Evolutionary conservation across 2,329 filamentous ascomycete genomes (phyloP), one percentile per base, ranked within the genome.

Genomic region (Phaeosphaeria sp.): DNA sequence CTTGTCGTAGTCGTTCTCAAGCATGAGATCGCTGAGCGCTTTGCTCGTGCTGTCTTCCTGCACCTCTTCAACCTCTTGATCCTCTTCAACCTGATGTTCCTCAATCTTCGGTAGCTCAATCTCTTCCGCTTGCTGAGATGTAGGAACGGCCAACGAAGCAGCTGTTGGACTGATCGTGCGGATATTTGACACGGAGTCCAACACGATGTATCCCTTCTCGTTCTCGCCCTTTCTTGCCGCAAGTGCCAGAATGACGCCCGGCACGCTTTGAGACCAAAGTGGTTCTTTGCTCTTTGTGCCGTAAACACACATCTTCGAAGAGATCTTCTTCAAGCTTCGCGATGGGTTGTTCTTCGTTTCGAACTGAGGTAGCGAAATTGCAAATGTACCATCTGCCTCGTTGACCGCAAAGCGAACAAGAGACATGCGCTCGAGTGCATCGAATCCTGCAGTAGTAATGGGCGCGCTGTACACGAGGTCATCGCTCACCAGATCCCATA

Each of bases 401-500:
- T 96, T 91, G 50, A 91, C 84, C n/a, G 91, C 89, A 9, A 97
- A 81, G 55, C 90, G 89, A 20, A 53, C 66, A 24, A 75, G 72
- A 40, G 84, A 75, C 57, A 78, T 74, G 49, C 78, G 78, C 43
- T 78, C 74, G 40, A 48, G 66, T 59, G 51, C 68, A 43, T 78
- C 74, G 33, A 57, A 69, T 58, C 60, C 74, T 57, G 60, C 75
- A 36, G 59, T 69, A 75, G 74, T 56, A 15, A 93, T 79, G 24
- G 84, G 79, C 50, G 90, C 82, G 49, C 86, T 87, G 69, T 90
- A 92, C 36, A 86, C 84, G 47, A 93, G 82, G 66, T 89, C 85
- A 68, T 96, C 91, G 50, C 88, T 83, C 7, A 98, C 91, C 11
- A 96, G 84, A 74, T 99, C 91, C 82, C 92, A 97, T 36, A 97